phyloP scores from a whole-genome alignment of 2,329 filamentous ascomycete genomes.

The Ceratocystis diversiconidia region DNA sequence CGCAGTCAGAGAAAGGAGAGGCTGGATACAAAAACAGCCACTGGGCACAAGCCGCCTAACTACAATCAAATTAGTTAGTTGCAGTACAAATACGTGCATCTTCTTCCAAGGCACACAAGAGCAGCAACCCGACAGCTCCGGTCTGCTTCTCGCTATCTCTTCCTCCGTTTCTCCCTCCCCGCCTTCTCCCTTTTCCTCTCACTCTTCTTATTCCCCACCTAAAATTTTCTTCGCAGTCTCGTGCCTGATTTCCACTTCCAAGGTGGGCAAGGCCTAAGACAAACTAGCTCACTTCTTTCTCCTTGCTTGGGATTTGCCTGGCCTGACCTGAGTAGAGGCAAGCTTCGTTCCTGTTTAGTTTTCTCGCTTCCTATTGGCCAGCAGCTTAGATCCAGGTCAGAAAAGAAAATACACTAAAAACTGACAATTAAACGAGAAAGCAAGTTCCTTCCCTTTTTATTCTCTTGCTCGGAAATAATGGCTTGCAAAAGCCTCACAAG shows the following conservation, averaged over 20 bases:
- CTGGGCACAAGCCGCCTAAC: too few species aligned
- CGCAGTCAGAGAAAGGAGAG: too few species aligned
- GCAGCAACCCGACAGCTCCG: too few species aligned
- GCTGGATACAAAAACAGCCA: too few species aligned
- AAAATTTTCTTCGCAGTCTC: slow-evolving; percentile 1
- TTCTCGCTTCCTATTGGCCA: background rate
- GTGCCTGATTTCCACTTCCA: background rate
- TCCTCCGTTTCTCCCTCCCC: background rate
- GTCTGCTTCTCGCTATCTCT: too few species aligned
- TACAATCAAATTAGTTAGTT: too few species aligned
- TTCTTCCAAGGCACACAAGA: too few species aligned
- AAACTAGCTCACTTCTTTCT: background rate
- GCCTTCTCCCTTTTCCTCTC: background rate
- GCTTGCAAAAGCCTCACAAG: too few species aligned
- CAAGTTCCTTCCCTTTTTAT: background rate
- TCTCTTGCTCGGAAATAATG: background rate
- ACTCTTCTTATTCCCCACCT: background rate
- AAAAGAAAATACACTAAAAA: background rate
- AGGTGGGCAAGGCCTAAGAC: background rate
- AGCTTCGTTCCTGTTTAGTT: background rate
- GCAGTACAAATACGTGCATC: too few species aligned
- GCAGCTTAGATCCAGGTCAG: background rate
- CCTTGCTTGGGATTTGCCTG: too few species aligned
- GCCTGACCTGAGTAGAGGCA: background rate
- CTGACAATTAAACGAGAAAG: background rate